Conservation (phyloP, 2,329 filamentous ascomycete species). For the Pestalotiopsis sp. region DNA sequence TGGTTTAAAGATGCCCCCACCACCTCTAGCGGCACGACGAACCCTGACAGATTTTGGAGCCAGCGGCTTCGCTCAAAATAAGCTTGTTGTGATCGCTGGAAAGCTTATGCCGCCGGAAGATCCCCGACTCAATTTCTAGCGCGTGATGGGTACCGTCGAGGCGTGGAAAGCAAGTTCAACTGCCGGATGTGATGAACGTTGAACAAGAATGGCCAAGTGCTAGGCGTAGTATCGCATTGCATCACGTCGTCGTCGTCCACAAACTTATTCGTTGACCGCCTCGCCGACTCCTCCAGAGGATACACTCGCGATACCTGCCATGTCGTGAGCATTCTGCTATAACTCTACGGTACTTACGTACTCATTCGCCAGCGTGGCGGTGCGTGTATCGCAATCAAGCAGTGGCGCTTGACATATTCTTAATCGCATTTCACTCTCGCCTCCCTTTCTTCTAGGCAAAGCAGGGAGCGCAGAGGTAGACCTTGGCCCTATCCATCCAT, state of each 20-base stretch:
- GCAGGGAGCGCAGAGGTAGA: too few species aligned
- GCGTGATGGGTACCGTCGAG: background rate
- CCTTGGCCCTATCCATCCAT: background rate
- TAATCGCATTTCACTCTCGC: background rate
- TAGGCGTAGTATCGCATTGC: background rate
- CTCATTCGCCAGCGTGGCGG: background rate
- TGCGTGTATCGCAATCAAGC: background rate
- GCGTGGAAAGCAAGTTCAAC: background rate
- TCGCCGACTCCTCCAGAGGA: background rate
- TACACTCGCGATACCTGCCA: background rate
- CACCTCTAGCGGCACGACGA: background rate
- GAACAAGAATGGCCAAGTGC: background rate
- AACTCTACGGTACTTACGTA: background rate
- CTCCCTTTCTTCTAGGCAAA: background rate
- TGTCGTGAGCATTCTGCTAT: background rate
- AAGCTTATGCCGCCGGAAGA: slow-evolving; percentile 1
- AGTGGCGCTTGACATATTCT: background rate
- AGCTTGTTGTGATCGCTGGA: slow-evolving; percentile 10
- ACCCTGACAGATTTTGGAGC: background rate
- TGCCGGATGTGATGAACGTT: background rate
- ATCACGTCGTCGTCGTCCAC: background rate
- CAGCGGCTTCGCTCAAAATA: slow-evolving; percentile 2
- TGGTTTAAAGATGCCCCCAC: background rate
- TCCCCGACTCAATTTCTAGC: slow-evolving; percentile 1
- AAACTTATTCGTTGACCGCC: background rate